Evolutionary conservation across 768 basidiomycete species (phyloP), one percentile per base, ranked within the genome.

Genomic region (Termitomyces sp.): DNA sequence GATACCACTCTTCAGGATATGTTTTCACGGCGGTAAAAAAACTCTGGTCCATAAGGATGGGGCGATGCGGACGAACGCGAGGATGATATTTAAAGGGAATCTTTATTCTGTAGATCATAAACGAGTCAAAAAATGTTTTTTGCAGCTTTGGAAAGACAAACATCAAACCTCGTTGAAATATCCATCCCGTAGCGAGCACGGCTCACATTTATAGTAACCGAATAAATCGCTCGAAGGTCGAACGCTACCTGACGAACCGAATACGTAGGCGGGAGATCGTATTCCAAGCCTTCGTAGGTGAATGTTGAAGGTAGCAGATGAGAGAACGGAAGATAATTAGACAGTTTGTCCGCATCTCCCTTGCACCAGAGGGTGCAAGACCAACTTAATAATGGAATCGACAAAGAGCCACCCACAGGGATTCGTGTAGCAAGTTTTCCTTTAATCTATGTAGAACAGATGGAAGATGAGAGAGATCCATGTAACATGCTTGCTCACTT

Each of bases 1-100:
- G 85, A 63, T 68, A 73, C 84, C 84, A 89, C 61, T 88, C 86
- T 63, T 86, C 86, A 7, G 87, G 85, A 1, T 76, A 71, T 0
- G 75, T 70, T 64, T 88, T 88, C 52, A 89, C 65, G 1, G 79
- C 76, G 0, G 78, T 77, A 57, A 85, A 74, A 63, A 88, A 84
- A 20, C 74, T 68, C 0, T 74, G 69, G 12, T 69, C 68, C 2
- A 73, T 66, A 15, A 82, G 63, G 38, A 85, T 80, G 4, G 86
- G 81, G 15, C 77, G 73, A 52, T 73, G 72, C 0, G 87, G 77
- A 15, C 82, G 77, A 50, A 75, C 75, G 43, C 78, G 78, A 10
- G 85, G 86, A 41, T 56, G 58, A 58, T 87, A 86, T 3, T 66
- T 63, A 50, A 89, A 73, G 2, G 79, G 79, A 3, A 83, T 65